phyloP scores from a whole-genome alignment of 768 basidiomycete genomes.

The Suillus paluster region DNA sequence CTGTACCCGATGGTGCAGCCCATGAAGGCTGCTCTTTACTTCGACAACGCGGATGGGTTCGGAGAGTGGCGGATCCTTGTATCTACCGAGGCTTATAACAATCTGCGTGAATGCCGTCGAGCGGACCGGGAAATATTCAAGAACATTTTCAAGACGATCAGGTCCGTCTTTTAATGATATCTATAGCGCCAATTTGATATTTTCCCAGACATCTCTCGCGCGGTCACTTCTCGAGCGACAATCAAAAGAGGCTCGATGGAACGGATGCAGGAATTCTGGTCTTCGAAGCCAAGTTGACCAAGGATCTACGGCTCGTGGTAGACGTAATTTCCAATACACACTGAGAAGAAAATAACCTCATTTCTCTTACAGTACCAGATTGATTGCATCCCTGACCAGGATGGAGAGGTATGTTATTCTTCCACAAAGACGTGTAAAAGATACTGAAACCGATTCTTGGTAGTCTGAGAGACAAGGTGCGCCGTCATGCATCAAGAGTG shows the following conservation, averaged over 20 bases:
- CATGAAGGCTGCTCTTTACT: constrained; percentile 63
- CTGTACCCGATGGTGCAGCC: constrained; percentile 56
- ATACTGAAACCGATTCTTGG: constrained; percentile 2
- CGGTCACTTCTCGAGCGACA: constrained; percentile 70
- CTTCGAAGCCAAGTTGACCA: constrained; percentile 70
- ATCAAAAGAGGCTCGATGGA: constrained; percentile 62
- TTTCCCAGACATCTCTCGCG: constrained; percentile 63
- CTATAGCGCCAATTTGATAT: neutral
- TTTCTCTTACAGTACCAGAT: constrained; percentile 47
- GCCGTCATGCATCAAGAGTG: neutral
- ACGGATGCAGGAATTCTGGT: constrained; percentile 53
- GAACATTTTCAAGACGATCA: constrained; percentile 71
- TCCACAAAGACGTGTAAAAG: no score
- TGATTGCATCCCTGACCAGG: constrained; percentile 48
- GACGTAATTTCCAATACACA: constrained; percentile 16
- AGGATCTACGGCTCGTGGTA: constrained; percentile 55
- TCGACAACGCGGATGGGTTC: constrained; percentile 60
- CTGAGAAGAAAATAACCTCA: neutral
- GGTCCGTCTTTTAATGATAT: constrained; percentile 39
- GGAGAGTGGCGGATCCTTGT: constrained; percentile 69
- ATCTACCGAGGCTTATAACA: constrained; percentile 51
- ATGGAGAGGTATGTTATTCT: constrained; percentile 27
- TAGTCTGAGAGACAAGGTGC: constrained; percentile 46
- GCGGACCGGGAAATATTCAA: constrained; percentile 50
- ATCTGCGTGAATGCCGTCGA: constrained; percentile 51